Evolutionary conservation across 2,329 filamentous ascomycete genomes (phyloP), one percentile per base, ranked within the genome.

Genomic region (Scortechinia acanthostroma): DNA sequence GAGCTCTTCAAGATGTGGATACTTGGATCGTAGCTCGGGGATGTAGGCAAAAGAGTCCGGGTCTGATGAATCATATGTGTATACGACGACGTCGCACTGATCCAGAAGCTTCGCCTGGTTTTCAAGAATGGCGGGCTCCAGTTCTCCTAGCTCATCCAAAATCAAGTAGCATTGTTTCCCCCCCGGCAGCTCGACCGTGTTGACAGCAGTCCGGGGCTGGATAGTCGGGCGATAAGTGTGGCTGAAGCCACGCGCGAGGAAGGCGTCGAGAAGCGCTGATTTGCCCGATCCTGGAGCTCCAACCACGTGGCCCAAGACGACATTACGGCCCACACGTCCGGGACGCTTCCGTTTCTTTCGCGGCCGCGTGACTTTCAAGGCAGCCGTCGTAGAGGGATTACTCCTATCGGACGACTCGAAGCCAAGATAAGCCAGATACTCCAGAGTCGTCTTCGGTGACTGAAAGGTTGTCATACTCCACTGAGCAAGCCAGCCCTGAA

Each of bases 391-490:
- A 19, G 35, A 40, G 0, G 83, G 82, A 30, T 86, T 83, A 47
- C 85, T 86, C n/a, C 77, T 71, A 53, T 86, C 86, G 2, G 80
- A 71, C 2, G 88, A 83, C 59, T 97, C 93, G 56, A 96, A 98
- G 1, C 93, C 93, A 2, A 98, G 81, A 59, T 96, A 96, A 2
- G 93, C 93, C 2, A 98, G 80, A 60, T 98, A 98, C 54, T 94
- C 91, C 3, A 98, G 74, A 1, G 93, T 97, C 1, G 89, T 96
- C 59, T 93, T 94, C 13, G 93, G 91, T 46, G 94, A 91, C 48
- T 94, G 81, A 56, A 97, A 98, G 0, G 93, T 98, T 1, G 93
- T 98, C 93, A 98, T 98, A 60, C 91, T 96, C 93, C 93, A 98
- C 57, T 98, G 93, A 3, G 93, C 93, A 28, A 98, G 77, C 93